phyloP scores from a whole-genome alignment of 2,329 filamentous ascomycete genomes.

The Fusarium verticillioides region DNA sequence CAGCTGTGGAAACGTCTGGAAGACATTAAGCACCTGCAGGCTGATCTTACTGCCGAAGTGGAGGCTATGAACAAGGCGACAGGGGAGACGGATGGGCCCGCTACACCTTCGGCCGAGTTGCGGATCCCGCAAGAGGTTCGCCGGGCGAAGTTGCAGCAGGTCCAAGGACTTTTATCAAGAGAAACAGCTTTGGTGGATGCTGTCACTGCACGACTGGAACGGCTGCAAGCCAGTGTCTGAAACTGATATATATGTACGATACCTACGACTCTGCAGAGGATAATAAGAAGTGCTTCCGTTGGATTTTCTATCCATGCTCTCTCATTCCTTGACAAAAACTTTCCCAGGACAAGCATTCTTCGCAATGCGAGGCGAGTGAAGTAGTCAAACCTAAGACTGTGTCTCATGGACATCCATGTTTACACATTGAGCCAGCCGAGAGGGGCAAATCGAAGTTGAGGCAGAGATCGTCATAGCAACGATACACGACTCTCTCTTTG shows the following conservation, averaged over 20 bases:
- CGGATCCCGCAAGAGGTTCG: conserved; percentile 70
- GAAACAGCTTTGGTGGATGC: conserved; percentile 76
- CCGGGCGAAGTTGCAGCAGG: conserved; percentile 71
- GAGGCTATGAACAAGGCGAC: conserved; percentile 54
- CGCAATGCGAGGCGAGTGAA: neutral
- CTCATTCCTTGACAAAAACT: neutral
- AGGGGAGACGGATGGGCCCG: conserved; percentile 41
- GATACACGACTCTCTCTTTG: neutral
- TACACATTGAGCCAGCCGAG: neutral
- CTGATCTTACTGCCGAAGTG: conserved; percentile 64
- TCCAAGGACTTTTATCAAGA: conserved; percentile 71
- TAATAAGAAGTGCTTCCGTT: conserved; percentile 26
- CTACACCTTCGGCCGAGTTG: conserved; percentile 53
- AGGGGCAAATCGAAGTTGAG: neutral
- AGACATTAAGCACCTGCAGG: conserved; percentile 64
- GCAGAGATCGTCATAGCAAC: conserved; percentile 17
- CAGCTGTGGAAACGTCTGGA: conserved; percentile 67
- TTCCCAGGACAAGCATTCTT: neutral
- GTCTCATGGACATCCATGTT: neutral
- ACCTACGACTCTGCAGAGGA: conserved; percentile 17
- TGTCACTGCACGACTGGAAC: conserved; percentile 70
- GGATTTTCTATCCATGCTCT: neutral
- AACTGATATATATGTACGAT: conserved; percentile 42
- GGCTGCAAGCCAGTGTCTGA: conserved; percentile 55
- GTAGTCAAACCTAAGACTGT: neutral